Evolutionary conservation across 164 flowering plant species (phyloP).

Genomic region (Aristolochia contorta): DNA sequence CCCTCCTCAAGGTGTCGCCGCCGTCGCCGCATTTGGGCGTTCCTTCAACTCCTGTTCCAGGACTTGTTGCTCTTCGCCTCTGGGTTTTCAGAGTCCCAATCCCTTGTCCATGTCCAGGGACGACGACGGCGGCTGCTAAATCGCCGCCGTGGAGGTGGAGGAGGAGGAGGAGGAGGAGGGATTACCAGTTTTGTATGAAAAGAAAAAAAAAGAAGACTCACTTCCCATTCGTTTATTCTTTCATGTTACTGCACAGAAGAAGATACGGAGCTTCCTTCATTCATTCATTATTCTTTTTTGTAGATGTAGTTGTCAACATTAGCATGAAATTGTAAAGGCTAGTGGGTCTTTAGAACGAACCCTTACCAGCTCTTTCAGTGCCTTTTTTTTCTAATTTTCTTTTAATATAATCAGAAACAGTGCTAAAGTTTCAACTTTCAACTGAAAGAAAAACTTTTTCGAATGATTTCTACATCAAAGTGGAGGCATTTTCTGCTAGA

Average conservation of each 20-base stretch:
- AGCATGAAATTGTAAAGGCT: neutral
- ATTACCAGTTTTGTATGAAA: too few species aligned
- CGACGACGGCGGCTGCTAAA: slow-evolving; percentile 1
- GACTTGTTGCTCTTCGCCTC: slow-evolving; percentile 3
- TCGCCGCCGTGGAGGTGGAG: too few species aligned
- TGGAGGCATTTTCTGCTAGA: too few species aligned
- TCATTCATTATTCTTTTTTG: neutral
- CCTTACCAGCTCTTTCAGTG: too few species aligned
- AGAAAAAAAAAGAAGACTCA: neutral
- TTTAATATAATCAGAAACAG: too few species aligned
- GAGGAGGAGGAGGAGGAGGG: too few species aligned
- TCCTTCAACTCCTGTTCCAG: too few species aligned
- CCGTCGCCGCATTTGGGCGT: too few species aligned
- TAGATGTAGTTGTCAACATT: slow-evolving; percentile 1
- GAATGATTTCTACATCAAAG: too few species aligned
- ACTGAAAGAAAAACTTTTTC: too few species aligned
- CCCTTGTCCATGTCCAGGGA: slow-evolving; percentile 10
- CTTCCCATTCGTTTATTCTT: slow-evolving; percentile 5
- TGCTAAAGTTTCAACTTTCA: too few species aligned
- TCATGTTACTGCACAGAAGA: slow-evolving; percentile 1
- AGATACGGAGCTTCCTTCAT: neutral
- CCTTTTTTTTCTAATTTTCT: neutral
- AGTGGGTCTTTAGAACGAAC: neutral
- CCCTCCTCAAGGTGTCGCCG: slow-evolving; percentile 19
- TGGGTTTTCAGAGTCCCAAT: neutral